Conservation (phyloP, 768 basidiomycete genomes). For the Boletus reticuloceps region DNA sequence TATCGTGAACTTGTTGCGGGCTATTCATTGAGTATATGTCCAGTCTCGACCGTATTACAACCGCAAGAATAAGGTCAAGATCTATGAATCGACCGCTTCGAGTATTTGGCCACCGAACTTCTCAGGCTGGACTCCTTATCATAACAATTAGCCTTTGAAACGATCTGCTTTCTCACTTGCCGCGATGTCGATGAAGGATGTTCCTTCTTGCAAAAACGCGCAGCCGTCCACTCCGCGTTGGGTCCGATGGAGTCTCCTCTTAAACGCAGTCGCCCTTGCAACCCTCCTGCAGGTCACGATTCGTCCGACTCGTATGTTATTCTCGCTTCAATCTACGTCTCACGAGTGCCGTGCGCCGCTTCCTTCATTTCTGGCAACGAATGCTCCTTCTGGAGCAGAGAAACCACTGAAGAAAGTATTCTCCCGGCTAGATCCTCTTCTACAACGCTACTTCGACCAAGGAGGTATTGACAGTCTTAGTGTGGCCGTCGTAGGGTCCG, state of each 20-base stretch:
- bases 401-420: constrained; percentile 7
- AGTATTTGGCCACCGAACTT: no score
- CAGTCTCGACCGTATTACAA: no score
- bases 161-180: background rate
- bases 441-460: constrained; percentile 21
- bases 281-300: constrained; percentile 6
- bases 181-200: background rate
- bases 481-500: constrained; percentile 45
- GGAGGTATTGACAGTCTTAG: constrained; percentile 49
- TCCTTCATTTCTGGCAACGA: constrained; percentile 14
- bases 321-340: background rate
- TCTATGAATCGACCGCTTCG: no score
- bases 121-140: background rate
- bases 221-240: constrained; percentile 5
- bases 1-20: no score
- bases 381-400: constrained; percentile 14
- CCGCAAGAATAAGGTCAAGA: no score
- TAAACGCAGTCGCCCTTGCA: constrained; percentile 11
- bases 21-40: no score
- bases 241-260: constrained; percentile 16
- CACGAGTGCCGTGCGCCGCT: constrained; percentile 17
- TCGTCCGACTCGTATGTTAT: background rate
- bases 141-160: background rate
- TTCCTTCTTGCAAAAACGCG: background rate
- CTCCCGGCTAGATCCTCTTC: background rate